A percentile compares a stretch with the other conserved stretches of the same genome.
phyloP scores from a whole-genome alignment of 2,329 filamentous ascomycete species.

The Talaromyces sp. region DNA sequence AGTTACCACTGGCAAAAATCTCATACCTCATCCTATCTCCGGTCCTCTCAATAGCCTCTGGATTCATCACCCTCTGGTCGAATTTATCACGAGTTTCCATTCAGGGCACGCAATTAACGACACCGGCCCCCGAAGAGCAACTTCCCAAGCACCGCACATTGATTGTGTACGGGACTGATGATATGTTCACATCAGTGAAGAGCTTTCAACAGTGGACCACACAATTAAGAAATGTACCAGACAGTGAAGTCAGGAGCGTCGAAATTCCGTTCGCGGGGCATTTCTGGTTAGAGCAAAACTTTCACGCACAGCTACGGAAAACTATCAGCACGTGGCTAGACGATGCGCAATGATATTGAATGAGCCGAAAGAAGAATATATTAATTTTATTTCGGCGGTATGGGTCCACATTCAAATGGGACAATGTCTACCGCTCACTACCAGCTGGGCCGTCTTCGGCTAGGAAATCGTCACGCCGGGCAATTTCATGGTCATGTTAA shows the following conservation, averaged over 20 bases:
- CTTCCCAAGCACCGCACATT: constrained; percentile 53
- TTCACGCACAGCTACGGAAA: constrained; percentile 34
- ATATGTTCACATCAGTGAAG: constrained; percentile 63
- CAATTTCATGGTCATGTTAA: neutral
- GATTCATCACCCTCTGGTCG: constrained; percentile 58
- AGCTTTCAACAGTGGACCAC: constrained; percentile 63
- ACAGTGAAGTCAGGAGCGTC: constrained; percentile 43
- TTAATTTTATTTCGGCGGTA: too few species aligned
- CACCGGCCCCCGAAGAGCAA: constrained; percentile 50
- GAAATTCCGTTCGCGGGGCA: constrained; percentile 54
- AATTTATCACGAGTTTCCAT: constrained; percentile 29
- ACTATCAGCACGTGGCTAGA: constrained; percentile 37
- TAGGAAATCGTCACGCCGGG: neutral
- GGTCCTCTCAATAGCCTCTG: constrained; percentile 49
- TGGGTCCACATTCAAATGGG: too few species aligned
- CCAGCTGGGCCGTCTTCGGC: too few species aligned
- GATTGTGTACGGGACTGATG: constrained; percentile 67
- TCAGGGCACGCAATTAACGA: constrained; percentile 22
- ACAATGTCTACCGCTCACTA: neutral
- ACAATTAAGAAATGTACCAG: constrained; percentile 41
- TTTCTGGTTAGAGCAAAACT: constrained; percentile 57
- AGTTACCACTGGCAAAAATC: constrained; percentile 18
- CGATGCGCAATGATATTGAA: constrained; percentile 8
- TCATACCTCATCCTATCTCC: constrained; percentile 61
- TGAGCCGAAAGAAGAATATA: too few species aligned